Conservation (phyloP, 139 green algal species). For the Chlorella sorokiniana region DNA sequence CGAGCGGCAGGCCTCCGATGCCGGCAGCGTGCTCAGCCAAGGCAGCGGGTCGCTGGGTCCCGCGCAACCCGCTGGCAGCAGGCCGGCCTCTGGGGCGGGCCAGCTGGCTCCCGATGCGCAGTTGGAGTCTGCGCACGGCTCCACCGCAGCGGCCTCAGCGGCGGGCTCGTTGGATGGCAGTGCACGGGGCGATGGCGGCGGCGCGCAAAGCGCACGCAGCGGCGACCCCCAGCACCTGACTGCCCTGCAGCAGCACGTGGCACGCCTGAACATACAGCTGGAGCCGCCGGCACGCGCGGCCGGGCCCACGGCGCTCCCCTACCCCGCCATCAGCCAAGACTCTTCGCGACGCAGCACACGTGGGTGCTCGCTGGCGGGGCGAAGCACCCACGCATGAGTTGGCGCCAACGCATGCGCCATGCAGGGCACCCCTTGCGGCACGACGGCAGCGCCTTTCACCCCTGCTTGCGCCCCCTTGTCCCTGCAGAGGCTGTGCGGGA, state of each 20-base stretch:
- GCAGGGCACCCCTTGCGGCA: too few species aligned
- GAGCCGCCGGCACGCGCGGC: not conserved
- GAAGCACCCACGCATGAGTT: too few species aligned
- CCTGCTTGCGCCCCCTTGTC: not conserved
- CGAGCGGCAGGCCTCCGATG: not conserved
- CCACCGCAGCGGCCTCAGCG: not conserved
- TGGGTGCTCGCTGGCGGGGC: not conserved
- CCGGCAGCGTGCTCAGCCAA: constrained; percentile 8
- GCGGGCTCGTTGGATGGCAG: not conserved
- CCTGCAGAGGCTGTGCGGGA: not conserved
- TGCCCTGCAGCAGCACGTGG: constrained; percentile 13
- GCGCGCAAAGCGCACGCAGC: not conserved
- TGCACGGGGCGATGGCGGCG: not conserved
- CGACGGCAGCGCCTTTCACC: too few species aligned
- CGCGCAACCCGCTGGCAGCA: not conserved
- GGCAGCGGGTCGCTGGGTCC: not conserved
- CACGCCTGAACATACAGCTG: constrained; percentile 9
- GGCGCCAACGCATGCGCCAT: not conserved
- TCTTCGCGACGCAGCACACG: constrained; percentile 4
- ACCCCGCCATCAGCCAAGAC: not conserved
- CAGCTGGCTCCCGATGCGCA: not conserved
- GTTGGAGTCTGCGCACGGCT: not conserved
- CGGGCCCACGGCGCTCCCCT: too few species aligned
- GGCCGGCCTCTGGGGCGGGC: not conserved
- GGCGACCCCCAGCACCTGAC: constrained; percentile 19